Evolutionary conservation across 345 rosid genomes (phyloP).

Genomic region (Lepidium africanum): DNA sequence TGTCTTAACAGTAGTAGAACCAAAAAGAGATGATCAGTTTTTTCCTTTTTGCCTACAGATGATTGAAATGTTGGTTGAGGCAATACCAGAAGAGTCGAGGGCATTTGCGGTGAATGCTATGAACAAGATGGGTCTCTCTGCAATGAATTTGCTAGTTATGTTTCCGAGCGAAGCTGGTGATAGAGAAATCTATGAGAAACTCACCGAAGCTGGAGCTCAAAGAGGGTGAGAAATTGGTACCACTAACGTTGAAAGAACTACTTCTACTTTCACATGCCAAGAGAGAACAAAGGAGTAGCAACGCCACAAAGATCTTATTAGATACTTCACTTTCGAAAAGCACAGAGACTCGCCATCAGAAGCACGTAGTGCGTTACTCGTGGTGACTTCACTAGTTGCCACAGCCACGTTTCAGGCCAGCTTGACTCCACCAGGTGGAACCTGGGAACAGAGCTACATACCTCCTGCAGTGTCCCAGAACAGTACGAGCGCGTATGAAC

Average conservation of each 20-base stretch:
- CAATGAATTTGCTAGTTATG: conserved; percentile 39
- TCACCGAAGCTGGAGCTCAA: conserved; percentile 32
- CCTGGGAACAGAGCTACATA: conserved; percentile 40
- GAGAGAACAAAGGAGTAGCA: neutral
- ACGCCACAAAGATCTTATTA: conserved; percentile 22
- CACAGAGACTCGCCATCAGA: conserved; percentile 54
- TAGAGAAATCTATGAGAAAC: conserved; percentile 41
- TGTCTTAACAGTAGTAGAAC: neutral
- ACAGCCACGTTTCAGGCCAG: conserved; percentile 48
- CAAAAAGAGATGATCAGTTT: too few relatives aligned
- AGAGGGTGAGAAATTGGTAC: conserved; percentile 21
- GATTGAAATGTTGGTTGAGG: conserved; percentile 35
- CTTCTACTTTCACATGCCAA: conserved; percentile 19
- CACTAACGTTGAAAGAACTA: neutral
- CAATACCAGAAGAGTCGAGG: conserved; percentile 4
- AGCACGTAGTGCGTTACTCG: conserved; percentile 36
- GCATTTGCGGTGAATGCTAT: conserved; percentile 37
- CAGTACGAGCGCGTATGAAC: neutral
- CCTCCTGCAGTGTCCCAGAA: neutral
- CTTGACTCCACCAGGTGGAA: conserved; percentile 48
- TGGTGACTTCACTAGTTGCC: conserved; percentile 43
- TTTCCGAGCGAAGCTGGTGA: conserved; percentile 59
- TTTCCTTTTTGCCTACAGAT: conserved; percentile 33
- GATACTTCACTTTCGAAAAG: conserved; percentile 52
- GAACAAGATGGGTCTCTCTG: conserved; percentile 40